Evolutionary conservation across 495 filamentous ascomycete genomes (phyloP), one percentile per base, ranked within the genome.

Genomic region (Lepraria neglecta): DNA sequence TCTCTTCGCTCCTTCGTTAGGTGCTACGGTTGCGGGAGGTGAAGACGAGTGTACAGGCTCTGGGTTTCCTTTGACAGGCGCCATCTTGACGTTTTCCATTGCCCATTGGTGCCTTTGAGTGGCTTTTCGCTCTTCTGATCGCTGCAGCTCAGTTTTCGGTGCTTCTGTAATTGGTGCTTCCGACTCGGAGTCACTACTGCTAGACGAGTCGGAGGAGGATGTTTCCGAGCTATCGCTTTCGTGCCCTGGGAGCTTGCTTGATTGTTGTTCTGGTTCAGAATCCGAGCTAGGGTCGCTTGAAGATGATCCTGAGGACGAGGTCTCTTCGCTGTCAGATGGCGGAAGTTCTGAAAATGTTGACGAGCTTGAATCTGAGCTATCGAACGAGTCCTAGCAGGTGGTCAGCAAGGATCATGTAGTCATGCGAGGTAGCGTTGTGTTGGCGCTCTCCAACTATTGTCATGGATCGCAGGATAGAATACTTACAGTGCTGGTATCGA

Each of bases 1-100:
- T 51, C 66, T 62, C 11, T 65, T 43, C n/a, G 72, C 79, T 33
- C 84, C 83, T 10, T 60, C 17, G 1, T 64, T 61, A n/a, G 72
- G 69, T 48, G 63, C 61, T 45, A 58, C 52, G 33, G 17, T 30
- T 51, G 28, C 31, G 24, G 52, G 1, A 19, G 27, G 11, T 4
- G 58, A 51, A 14, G 33, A n/a, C 57, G 43, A 68, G 64, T n/a
- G 27, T 9, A 24, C 24, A 35, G 17, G 9, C 17, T 24, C n/a
- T 1, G 24, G 10, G 30, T 48, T n/a, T 38, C 17, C 17, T 38
- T n/a, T 0, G 3, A 10, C 24, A 14, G 12, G 7, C 30, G 38
- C 48, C 4, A 43, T 19, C 30, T 40, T n/a, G 21, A 31, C 33
- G 0, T 60, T 42, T 1, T 44, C n/a, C 11, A 35, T 35, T 43